Conservation (phyloP, 2,329 filamentous ascomycete species). For the Colletotrichum kahawae region DNA sequence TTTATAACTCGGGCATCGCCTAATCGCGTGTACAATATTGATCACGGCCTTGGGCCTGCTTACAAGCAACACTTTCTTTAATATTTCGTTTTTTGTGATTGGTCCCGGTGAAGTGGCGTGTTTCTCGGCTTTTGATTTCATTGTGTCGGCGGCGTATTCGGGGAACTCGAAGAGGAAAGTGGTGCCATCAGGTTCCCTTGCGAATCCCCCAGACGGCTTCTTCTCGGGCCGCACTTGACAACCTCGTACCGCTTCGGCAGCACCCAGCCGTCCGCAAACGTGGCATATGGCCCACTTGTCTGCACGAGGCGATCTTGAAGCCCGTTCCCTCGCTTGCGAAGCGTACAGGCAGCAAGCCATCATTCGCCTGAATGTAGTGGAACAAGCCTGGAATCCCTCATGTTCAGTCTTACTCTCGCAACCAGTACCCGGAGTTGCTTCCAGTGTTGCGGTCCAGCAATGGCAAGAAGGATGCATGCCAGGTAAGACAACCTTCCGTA, state of each 20-base stretch:
- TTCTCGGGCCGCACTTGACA: not conserved
- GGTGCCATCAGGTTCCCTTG: not conserved
- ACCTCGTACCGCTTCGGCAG: not conserved
- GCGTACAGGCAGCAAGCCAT: not conserved
- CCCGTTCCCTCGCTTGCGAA: not conserved
- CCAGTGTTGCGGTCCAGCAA: not conserved
- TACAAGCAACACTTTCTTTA: not conserved
- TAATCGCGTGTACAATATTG: not conserved
- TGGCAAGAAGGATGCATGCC: not conserved
- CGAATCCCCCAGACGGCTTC: not conserved
- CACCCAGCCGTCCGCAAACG: not conserved
- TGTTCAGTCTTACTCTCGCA: not conserved
- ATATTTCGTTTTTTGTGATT: not conserved
- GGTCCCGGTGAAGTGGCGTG: not conserved
- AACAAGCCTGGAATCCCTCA: not conserved
- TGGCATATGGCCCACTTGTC: not conserved
- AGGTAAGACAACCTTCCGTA: not conserved
- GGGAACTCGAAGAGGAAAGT: not conserved
- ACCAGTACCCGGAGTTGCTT: not conserved
- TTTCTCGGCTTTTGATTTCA: not conserved
- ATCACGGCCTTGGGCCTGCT: not conserved
- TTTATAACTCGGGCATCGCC: not conserved
- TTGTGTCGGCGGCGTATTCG: not conserved
- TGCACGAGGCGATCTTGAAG: not conserved
- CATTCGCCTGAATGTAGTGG: not conserved